A percentile compares a stretch with the other conserved stretches of the same genome.
Evolutionary conservation across 73 alveolate genomes (phyloP).

Genomic region (Paramecium primaurelia): DNA sequence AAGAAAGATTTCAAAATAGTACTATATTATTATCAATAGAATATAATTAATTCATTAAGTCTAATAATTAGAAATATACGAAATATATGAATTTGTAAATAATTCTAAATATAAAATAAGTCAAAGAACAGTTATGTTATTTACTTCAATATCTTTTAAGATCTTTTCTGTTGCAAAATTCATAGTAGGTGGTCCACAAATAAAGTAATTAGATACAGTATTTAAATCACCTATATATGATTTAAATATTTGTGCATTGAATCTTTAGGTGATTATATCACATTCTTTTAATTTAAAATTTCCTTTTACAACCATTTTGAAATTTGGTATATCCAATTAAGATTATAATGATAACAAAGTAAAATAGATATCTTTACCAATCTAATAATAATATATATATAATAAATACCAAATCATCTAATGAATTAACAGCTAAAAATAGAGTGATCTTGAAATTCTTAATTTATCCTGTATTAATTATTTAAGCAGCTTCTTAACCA

Average conservation of each 20-base stretch:
- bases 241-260: not conserved
- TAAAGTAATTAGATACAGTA: not conserved
- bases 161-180: not conserved
- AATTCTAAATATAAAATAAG: not conserved
- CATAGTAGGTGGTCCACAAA: constrained; percentile 32
- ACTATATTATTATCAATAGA: too few species aligned
- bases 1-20: not conserved
- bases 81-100: not conserved
- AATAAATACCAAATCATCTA: not conserved
- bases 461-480: not conserved
- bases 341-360: not conserved
- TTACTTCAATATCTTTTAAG: not conserved
- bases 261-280: not conserved
- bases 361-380: not conserved
- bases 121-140: not conserved
- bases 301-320: not conserved
- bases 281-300: not conserved
- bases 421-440: not conserved
- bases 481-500: not conserved
- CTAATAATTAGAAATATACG: not conserved
- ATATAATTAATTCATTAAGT: not conserved
- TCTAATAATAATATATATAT: not conserved
- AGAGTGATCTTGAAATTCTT: not conserved
- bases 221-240: not conserved
- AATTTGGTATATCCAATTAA: not conserved